These are phyloP conservation scores for Eucalyptus globulus DNA, from an alignment of 345 rosid genomes.

Conservation along the genomic window DNA sequence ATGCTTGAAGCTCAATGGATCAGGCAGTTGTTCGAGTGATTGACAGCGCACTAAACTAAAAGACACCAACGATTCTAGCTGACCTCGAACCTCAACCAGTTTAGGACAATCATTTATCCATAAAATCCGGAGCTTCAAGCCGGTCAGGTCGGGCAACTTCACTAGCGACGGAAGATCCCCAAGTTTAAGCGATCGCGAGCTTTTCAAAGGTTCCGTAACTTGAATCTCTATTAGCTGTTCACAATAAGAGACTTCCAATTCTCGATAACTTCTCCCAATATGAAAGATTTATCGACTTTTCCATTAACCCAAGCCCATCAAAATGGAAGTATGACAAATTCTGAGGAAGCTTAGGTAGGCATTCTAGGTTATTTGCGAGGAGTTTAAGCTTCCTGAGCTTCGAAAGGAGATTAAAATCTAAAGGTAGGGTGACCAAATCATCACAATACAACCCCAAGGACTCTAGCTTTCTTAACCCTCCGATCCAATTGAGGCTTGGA, in stretches of 20 bases:
- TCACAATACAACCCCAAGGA: no score
- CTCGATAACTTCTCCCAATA: neutral
- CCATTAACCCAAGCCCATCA: fast-evolving
- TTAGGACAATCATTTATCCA: fast-evolving
- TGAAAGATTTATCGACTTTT: neutral
- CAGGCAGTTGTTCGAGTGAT: no score
- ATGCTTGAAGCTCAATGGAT: neutral
- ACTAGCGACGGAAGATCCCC: fast-evolving
- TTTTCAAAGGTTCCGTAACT: no score
- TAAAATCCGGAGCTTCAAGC: fast-evolving
- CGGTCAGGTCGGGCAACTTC: neutral
- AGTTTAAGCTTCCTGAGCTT: fast-evolving
- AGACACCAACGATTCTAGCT: fast-evolving
- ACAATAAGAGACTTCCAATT: fast-evolving
- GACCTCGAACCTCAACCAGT: neutral
- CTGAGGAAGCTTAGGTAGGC: neutral
- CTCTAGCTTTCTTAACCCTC: no score
- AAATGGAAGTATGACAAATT: neutral
- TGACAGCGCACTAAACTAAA: fast-evolving
- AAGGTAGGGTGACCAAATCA: no score
- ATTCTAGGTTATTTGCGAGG: fast-evolving
- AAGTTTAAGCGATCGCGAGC: fast-evolving
- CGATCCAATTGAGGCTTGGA: no score
- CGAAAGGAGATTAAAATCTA: no score
- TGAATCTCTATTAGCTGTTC: no score